Percentiles rank a stretch among this genome's conserved stretches.
Evolutionary conservation across 2,329 filamentous ascomycete species (phyloP).

Genomic region (Cercospora sp.): DNA sequence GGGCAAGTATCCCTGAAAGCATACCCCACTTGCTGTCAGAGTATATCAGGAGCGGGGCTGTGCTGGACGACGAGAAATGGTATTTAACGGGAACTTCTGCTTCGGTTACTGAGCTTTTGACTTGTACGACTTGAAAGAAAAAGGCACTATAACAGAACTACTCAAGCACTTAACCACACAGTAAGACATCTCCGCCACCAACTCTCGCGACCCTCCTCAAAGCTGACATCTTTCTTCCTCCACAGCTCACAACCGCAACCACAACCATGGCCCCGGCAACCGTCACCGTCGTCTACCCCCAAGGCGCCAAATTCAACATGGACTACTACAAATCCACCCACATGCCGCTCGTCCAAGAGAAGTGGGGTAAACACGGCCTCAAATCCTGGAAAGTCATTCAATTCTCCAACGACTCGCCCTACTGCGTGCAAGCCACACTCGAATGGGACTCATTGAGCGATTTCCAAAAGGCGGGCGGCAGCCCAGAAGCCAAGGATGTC

Average conservation of each 20-base stretch:
- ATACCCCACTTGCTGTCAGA: constrained; percentile 3
- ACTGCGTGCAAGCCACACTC: constrained; percentile 39
- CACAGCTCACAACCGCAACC: constrained; percentile 5
- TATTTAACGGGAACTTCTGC: background rate
- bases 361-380: constrained; percentile 37
- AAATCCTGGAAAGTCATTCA: constrained; percentile 38
- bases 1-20: background rate
- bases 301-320: constrained; percentile 42
- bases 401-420: constrained; percentile 35
- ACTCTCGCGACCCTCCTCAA: too few species aligned
- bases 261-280: constrained; percentile 22
- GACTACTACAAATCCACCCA: constrained; percentile 43
- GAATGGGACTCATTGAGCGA: constrained; percentile 34
- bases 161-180: background rate
- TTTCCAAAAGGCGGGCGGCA: constrained; percentile 31
- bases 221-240: too few species aligned
- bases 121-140: background rate
- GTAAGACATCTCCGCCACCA: too few species aligned
- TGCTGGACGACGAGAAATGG: background rate
- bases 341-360: constrained; percentile 41
- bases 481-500: constrained; percentile 29
- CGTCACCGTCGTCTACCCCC: constrained; percentile 40
- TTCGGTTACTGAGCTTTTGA: background rate
- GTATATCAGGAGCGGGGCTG: background rate
- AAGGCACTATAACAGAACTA: background rate